Evolutionary conservation across 1,284 basidiomycete genomes (phyloP), one percentile per base, ranked within the genome.

Genomic region (Salmacisia buchloeana): DNA sequence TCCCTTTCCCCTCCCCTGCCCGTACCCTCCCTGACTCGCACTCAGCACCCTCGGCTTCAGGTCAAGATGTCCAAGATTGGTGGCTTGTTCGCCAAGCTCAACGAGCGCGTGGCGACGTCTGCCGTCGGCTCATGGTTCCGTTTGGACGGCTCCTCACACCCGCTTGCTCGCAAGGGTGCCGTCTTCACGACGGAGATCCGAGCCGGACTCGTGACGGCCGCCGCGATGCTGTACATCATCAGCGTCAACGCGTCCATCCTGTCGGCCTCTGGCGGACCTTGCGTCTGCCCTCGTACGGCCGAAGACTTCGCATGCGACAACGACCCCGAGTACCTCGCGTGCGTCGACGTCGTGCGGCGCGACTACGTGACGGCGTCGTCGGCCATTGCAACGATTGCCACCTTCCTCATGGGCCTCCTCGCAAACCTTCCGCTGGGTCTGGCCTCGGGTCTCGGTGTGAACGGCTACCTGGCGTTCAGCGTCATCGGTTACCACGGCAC

Each of bases 401-500:
- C 88, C 7, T 85, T 87, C 75, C 83, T 92, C 67, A 91, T 94
- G 89, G 91, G 91, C 52, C 80, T 88, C 15, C 80, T 92, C 33
- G 91, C 90, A 61, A 93, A 94, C 78, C 82, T 94, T 59, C 91
- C 91, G 1, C 85, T 94, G 23, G 90, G 89, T 63, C 77, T 83
- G 27, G 82, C 82, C 10, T 82, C 80, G n/a, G 80, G 80, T 63
- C 71, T 79, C 41, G 73, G 74, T 72, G 82, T 92, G 41, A 92
- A 92, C 78, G 90, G 90, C 29, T 93, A 92, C 87, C 92, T 94
- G 80, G 85, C 91, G 21, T 92, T 90, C 81, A 91, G 89, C 21
- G 86, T 93, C 45, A 91, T 93, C 49, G 91, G 91, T 7, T 88
- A 86, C 80, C 87, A 91, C 70, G 90, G 89, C 9, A 78, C 84